Percentiles rank a stretch among this genome's conserved stretches.
These are phyloP conservation scores for Hortaea werneckii DNA, from an alignment of 2,329 filamentous ascomycete genomes.

Conservation along the genomic window DNA sequence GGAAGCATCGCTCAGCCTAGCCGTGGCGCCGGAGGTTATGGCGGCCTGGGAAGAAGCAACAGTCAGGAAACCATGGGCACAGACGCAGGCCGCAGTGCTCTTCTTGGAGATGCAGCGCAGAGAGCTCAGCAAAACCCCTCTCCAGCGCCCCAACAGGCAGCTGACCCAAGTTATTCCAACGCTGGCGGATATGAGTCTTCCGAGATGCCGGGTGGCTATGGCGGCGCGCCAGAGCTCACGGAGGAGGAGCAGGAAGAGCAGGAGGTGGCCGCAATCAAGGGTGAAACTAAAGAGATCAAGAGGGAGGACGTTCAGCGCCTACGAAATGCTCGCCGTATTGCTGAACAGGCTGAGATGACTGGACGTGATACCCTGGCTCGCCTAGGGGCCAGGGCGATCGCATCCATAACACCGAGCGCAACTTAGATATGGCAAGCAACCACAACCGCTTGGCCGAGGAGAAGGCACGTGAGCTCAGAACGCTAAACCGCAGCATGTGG, in stretches of 20 bases:
- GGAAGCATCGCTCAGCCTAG: constrained; percentile 23
- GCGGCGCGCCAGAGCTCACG: constrained; percentile 61
- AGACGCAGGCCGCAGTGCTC: constrained; percentile 50
- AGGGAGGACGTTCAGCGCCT: constrained; percentile 66
- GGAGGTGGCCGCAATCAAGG: constrained; percentile 60
- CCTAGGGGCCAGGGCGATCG: constrained; percentile 71
- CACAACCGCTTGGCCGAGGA: constrained; percentile 69
- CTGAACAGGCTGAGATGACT: constrained; percentile 59
- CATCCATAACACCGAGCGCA: constrained; percentile 71
- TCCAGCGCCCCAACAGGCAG: constrained; percentile 3
- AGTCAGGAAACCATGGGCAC: constrained; percentile 40
- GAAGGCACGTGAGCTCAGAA: constrained; percentile 73
- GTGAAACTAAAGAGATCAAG: constrained; percentile 66
- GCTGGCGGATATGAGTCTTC: constrained; percentile 12
- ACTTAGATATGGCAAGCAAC: constrained; percentile 64
- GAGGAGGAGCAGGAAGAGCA: constrained; percentile 70
- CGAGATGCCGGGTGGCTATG: constrained; percentile 28
- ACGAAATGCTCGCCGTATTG: constrained; percentile 56
- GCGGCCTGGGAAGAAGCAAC: constrained; percentile 42
- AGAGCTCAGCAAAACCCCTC: constrained; percentile 39
- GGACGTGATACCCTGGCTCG: constrained; percentile 62
- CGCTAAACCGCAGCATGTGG: constrained; percentile 83
- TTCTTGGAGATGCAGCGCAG: constrained; percentile 51
- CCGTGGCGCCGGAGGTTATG: constrained; percentile 43
- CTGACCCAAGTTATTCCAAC: constrained; percentile 23